Evolutionary conservation across 2,329 filamentous ascomycete genomes (phyloP).

Genomic region (Cercospora sesami): DNA sequence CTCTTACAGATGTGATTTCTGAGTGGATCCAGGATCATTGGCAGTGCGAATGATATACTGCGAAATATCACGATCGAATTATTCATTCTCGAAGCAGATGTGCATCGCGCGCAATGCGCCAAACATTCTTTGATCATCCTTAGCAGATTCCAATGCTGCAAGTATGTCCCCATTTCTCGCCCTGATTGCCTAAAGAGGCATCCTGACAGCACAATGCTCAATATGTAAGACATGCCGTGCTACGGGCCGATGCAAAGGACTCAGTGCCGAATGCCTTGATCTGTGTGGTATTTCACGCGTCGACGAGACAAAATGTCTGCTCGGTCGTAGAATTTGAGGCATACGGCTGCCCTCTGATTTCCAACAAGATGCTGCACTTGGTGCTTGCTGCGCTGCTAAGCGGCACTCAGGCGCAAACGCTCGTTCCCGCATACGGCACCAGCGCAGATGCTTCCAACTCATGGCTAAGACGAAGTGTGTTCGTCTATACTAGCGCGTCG

Average conservation of each 20-base stretch:
- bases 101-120: background rate
- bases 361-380: background rate
- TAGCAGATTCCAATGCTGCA: slow-evolving; percentile 5
- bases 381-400: background rate
- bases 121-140: background rate
- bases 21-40: slow-evolving; percentile 59
- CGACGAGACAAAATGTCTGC: background rate
- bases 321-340: background rate
- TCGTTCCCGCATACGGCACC: background rate
- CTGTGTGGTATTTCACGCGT: background rate
- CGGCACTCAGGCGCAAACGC: background rate
- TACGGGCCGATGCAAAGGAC: background rate
- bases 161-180: background rate
- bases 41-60: slow-evolving; percentile 37
- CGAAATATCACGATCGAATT: background rate
- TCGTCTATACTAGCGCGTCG: slow-evolving; percentile 7
- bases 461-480: background rate
- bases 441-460: background rate
- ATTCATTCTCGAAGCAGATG: background rate
- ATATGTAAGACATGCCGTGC: background rate
- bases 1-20: slow-evolving; percentile 59
- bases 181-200: background rate
- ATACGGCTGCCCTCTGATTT: background rate
- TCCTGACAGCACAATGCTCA: background rate
- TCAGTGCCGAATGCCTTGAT: background rate